Evolutionary conservation across 192 early-diverging fungal species (phyloP), one percentile per base, ranked within the genome.

Genomic region (Coemansia sp.): DNA sequence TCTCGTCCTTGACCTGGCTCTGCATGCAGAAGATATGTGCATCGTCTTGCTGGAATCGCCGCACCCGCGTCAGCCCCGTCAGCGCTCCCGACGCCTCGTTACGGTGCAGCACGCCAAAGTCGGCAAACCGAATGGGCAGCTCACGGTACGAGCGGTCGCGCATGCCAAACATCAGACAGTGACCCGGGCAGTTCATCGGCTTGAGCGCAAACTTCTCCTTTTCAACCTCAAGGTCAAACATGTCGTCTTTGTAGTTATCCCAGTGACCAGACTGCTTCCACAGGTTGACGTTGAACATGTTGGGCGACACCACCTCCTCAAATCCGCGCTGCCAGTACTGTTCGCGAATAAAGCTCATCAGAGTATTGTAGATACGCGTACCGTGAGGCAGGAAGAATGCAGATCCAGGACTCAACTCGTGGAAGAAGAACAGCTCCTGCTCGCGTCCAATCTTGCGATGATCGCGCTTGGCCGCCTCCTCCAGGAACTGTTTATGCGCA

Each of bases 141-240:
- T 99, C 97, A 72, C 94, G 87, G 84, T 97, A 97, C 48, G 93
- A 95, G 43, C 96, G 89, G 68, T 95, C 94, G 65, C 94, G 89
- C 62, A 90, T 84, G 47, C 84, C 89, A 76, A 98, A 99, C 88
- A 99, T 94, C 70, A 99, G 76, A 80, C 96, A 98, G 76, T 99
- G 97, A 58, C 95, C 93, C 37, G 97, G 97, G 70, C 97, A 99
- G 85, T 99, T 93, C 97, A 99, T 99, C 17, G 97, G 97, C 88
- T 99, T 99, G 53, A 99, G 85, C 5, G 91, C 96, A 84, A 91
- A 99, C 69, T 90, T 84, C 75, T 98, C 95, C 86, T 99, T 99
- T 65, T 99, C 97, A 52, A 99, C 88, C 38, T 92, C 89, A 32
- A 99, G 86, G 9, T 59, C 75, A 77, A 99, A 99, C 97, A 99